A percentile compares a stretch with the other conserved stretches of the same genome.
Conservation (phyloP, 2,329 filamentous ascomycete species). For the Sclerotinia subarctica region DNA sequence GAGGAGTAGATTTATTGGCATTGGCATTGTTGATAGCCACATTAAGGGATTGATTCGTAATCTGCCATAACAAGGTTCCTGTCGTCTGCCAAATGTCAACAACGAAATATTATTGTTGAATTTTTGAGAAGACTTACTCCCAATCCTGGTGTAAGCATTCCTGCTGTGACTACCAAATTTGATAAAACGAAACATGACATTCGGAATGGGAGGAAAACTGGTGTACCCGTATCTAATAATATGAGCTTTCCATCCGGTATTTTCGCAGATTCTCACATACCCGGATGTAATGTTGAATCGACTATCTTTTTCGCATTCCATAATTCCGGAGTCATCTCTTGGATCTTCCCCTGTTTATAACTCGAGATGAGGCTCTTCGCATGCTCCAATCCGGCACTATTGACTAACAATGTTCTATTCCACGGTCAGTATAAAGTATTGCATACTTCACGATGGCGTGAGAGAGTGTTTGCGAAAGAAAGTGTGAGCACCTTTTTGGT, state of each 20-base stretch:
- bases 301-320: constrained; percentile 97
- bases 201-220: constrained; percentile 90
- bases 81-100: constrained; percentile 52
- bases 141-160: constrained; percentile 92
- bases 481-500: constrained; percentile 31
- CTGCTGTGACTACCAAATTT: constrained; percentile 90
- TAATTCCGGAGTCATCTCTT: constrained; percentile 81
- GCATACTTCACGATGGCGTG: constrained; percentile 9
- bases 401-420: constrained; percentile 78
- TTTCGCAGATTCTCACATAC: constrained; percentile 48
- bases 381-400: constrained; percentile 72
- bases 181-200: constrained; percentile 96
- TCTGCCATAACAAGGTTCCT: constrained; percentile 90
- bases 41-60: constrained; percentile 95
- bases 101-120: constrained; percentile 11
- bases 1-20: constrained; percentile 92
- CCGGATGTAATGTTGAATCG: constrained; percentile 92
- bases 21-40: constrained; percentile 98
- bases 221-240: constrained; percentile 76
- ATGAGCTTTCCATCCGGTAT: constrained; percentile 13
- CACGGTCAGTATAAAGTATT: constrained; percentile 26
- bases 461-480: constrained; percentile 17
- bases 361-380: constrained; percentile 77
- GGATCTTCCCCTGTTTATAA: constrained; percentile 81
- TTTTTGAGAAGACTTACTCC: constrained; percentile 48